Percentiles rank a stretch among this genome's conserved stretches.
phyloP scores from a whole-genome alignment of 176 grass and related monocot species.

The Cymbopogon citratus region DNA sequence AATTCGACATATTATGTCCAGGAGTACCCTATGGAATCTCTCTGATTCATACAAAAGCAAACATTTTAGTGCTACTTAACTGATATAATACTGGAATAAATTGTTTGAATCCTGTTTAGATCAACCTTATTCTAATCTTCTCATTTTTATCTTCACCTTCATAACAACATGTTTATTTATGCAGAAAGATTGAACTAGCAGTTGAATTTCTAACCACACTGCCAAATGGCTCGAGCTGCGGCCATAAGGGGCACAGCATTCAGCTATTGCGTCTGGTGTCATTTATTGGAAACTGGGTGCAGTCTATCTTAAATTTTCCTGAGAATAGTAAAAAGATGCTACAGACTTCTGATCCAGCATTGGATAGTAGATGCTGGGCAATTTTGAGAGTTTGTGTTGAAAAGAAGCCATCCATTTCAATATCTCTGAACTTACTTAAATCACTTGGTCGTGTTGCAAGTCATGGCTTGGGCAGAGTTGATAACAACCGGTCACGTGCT shows the following conservation, averaged over 20 bases:
- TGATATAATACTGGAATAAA: neutral
- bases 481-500: conserved; percentile 8
- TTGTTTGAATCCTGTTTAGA: conserved; percentile 1
- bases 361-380: conserved; percentile 74
- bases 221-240: conserved; percentile 29
- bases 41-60: conserved; percentile 6
- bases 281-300: conserved; percentile 79
- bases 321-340: conserved; percentile 55
- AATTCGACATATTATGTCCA: neutral
- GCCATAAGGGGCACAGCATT: conserved; percentile 20
- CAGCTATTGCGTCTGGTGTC: conserved; percentile 50
- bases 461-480: conserved; percentile 47
- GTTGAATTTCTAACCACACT: conserved; percentile 47
- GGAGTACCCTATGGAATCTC: neutral
- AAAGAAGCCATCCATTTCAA: conserved; percentile 52
- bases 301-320: conserved; percentile 48
- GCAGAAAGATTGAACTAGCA: conserved; percentile 82
- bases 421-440: conserved; percentile 71
- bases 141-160: neutral
- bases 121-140: neutral
- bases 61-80: neutral
- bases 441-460: conserved; percentile 59
- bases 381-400: conserved; percentile 65
- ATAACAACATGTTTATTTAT: conserved; percentile 25
- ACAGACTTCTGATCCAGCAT: conserved; percentile 55